These are phyloP conservation scores for Solanum chilense DNA, from an alignment of 257 asterid genomes.

Conservation along the genomic window DNA sequence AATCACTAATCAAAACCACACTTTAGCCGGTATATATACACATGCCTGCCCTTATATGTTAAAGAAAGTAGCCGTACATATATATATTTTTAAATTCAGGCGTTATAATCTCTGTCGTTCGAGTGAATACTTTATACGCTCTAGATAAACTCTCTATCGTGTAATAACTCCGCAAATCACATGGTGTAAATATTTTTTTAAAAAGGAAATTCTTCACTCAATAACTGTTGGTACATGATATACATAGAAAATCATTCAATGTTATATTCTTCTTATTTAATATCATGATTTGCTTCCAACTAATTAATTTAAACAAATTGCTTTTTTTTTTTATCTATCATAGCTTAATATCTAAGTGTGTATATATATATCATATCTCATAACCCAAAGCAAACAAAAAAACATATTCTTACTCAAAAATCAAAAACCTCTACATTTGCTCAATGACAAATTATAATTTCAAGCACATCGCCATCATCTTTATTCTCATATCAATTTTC, in stretches of 20 bases:
- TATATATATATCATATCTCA: background rate
- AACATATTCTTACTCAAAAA: background rate
- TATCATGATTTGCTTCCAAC: background rate
- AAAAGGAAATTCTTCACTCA: background rate
- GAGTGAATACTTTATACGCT: no score
- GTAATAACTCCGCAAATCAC: no score
- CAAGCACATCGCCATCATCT: background rate
- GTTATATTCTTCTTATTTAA: background rate
- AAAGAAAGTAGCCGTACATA: background rate
- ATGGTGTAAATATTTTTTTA: no score
- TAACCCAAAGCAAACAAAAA: background rate
- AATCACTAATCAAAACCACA: background rate
- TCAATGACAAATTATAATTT: background rate
- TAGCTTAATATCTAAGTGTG: background rate
- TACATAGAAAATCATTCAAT: background rate
- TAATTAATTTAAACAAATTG: background rate
- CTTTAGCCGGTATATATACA: background rate
- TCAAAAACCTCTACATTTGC: background rate
- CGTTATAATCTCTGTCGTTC: no score
- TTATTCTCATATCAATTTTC: constrained; percentile 7
- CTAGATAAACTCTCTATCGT: fast-evolving
- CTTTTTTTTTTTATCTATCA: no score
- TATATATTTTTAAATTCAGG: no score
- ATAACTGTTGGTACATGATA: background rate
- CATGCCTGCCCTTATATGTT: background rate